phyloP scores from a whole-genome alignment of 2,329 filamentous ascomycete species.

The Pseudocercospora eumusae region DNA sequence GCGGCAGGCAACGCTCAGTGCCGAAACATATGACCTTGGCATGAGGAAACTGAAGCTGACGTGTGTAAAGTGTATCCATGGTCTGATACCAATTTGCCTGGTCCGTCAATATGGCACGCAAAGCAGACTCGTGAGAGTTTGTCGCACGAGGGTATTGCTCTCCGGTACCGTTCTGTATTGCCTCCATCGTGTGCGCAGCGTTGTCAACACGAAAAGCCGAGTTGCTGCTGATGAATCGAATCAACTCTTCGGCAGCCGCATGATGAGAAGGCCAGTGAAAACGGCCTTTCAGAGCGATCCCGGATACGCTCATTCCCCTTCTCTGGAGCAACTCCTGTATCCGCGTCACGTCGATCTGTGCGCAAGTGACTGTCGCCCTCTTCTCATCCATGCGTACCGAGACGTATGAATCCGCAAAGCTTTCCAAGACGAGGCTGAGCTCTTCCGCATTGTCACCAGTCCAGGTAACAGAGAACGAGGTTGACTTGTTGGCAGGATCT shows the following conservation, averaged over 20 bases:
- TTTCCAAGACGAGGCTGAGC: background rate
- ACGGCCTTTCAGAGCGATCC: background rate
- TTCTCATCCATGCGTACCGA: background rate
- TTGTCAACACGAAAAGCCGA: background rate
- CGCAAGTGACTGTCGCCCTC: background rate
- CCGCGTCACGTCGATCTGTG: background rate
- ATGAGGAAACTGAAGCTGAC: conserved; percentile 2
- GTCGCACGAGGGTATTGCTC: background rate
- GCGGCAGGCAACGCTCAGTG: conserved; percentile 2
- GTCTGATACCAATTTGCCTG: conserved; percentile 14
- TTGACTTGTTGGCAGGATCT: background rate
- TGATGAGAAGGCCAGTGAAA: background rate
- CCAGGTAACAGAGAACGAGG: background rate
- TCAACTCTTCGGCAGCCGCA: background rate
- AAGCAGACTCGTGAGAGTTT: background rate
- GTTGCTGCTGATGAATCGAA: background rate
- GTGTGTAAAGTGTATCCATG: conserved; percentile 9
- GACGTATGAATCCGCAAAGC: background rate
- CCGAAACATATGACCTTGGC: background rate
- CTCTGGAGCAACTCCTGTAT: background rate
- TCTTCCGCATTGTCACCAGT: background rate
- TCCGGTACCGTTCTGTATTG: background rate
- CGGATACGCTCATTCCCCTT: background rate
- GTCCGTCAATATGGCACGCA: conserved; percentile 12
- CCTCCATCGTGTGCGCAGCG: background rate